A percentile compares a stretch with the other conserved stretches of the same genome.
These are phyloP conservation scores for Calonectria montana DNA, from an alignment of 2,329 filamentous ascomycete genomes.

Conservation along the genomic window DNA sequence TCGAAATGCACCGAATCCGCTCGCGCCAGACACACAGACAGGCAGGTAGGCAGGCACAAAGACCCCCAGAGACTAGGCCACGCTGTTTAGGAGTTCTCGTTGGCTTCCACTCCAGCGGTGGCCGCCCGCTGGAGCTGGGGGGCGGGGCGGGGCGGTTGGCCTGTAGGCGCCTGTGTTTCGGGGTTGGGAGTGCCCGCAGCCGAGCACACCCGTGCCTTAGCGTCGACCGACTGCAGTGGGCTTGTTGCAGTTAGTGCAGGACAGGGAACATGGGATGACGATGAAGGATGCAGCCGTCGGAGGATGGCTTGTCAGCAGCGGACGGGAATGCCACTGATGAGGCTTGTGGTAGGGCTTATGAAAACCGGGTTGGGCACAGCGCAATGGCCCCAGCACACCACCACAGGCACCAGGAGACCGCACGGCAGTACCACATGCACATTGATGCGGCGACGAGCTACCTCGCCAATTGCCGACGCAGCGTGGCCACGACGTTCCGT, in stretches of 20 bases:
- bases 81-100: slow-evolving; percentile 28
- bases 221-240: slow-evolving; percentile 28
- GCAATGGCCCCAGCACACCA: background rate
- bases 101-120: slow-evolving; percentile 33
- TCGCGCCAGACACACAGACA: slow-evolving; percentile 18
- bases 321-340: slow-evolving; percentile 3
- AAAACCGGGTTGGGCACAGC: background rate
- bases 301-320: slow-evolving; percentile 18
- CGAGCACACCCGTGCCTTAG: slow-evolving; percentile 38
- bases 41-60: slow-evolving; percentile 4
- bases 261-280: slow-evolving; percentile 37
- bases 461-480: background rate
- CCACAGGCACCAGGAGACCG: background rate
- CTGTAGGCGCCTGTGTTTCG: slow-evolving; percentile 40
- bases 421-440: background rate
- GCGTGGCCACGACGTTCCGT: background rate
- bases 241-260: slow-evolving; percentile 31
- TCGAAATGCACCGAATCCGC: slow-evolving; percentile 27
- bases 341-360: slow-evolving; percentile 14
- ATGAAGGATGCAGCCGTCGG: slow-evolving; percentile 8
- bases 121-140: slow-evolving; percentile 21
- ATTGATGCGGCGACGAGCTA: background rate
- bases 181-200: slow-evolving; percentile 39
- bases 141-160: slow-evolving; percentile 27
- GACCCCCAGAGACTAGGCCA: slow-evolving; percentile 18